Percentiles rank a stretch among this genome's conserved stretches.
These are phyloP conservation scores for Amphirosellinia nigrospora DNA, from an alignment of 495 filamentous ascomycete species.

Conservation along the genomic window DNA sequence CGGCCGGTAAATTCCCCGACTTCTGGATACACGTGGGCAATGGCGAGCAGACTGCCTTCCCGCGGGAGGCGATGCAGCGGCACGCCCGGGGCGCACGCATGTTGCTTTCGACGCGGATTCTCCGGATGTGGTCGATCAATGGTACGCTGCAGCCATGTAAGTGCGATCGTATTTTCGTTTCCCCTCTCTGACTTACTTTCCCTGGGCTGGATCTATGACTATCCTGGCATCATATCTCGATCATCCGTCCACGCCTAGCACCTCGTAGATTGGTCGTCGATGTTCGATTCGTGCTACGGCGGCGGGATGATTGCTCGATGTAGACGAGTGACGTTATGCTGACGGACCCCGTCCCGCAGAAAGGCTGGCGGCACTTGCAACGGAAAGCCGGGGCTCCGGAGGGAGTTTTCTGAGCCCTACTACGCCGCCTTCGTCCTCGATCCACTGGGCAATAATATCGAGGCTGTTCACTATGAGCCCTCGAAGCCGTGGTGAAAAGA, in stretches of 20 bases:
- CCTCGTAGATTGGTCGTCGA: constrained; percentile 13
- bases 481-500: constrained; percentile 15
- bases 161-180: constrained; percentile 2
- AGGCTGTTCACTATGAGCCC: constrained; percentile 43
- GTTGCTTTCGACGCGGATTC: constrained; percentile 38
- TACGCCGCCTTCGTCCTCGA: constrained; percentile 60
- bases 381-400: constrained; percentile 53
- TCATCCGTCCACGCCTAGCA: constrained; percentile 7
- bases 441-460: constrained; percentile 59
- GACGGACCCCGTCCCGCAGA: constrained; percentile 26
- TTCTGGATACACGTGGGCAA: constrained; percentile 46
- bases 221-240: constrained; percentile 22
- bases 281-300: background rate
- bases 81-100: constrained; percentile 28
- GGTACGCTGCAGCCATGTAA: constrained; percentile 41
- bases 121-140: constrained; percentile 33
- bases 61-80: constrained; percentile 20
- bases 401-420: constrained; percentile 49
- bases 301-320: constrained; percentile 4
- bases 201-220: background rate
- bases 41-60: constrained; percentile 21
- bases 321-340: constrained; percentile 15
- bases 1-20: constrained; percentile 43
- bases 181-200: background rate
- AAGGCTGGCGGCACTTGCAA: constrained; percentile 55